Base-by-base conservation (phyloP, 2,329 filamentous ascomycete genomes). In the Penicillium italicum region DNA sequence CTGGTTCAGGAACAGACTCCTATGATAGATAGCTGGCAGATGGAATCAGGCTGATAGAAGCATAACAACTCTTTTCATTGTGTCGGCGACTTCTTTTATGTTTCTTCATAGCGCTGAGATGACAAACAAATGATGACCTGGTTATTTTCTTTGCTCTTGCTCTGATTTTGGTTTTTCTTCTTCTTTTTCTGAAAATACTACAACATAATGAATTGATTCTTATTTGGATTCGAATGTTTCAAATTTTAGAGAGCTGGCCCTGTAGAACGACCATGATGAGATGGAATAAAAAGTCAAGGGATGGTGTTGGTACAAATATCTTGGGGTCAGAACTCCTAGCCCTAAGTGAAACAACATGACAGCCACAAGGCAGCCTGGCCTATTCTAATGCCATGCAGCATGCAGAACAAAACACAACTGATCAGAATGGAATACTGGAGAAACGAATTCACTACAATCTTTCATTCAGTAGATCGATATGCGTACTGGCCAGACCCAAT, bases 121-220 rank as follows among this genome's bases (percentile, higher is more conserved):
- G 63, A 67, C 62, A 61, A 54, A 61, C 54, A 61, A 68, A 67
- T 65, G 63, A 68, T 65, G 65, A 68, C 59, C 57, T 56, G 42
- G 46, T 58, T 62, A 59, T 49, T 47, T 42, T 28, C 37, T 45
- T 46, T 49, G 36, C 34, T 50, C 22, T 30, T 31, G n/a, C n/a
- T n/a, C n/a, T 42, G 30, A 16, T 22, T 34, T 34, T 18, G 37
- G 26, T 24, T 12, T 50, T 6, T 42, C 9, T 42, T 42, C 9
- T 51, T n/a, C 33, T 26, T 44, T 14, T 4, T 12, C 8, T 22
- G 5, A 9, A 50, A 42, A 42, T 41, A 16, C 11, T 36, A 50
- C 36, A 34, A 14, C 31, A 34, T 45, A 40, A 45, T 51, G 51
- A 40, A 28, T 20, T 37, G 30, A 22, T 36, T 10, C 2, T 24